Evolutionary conservation across 2,329 filamentous ascomycete species (phyloP).

Genomic region (Stromatinia cepivora): DNA sequence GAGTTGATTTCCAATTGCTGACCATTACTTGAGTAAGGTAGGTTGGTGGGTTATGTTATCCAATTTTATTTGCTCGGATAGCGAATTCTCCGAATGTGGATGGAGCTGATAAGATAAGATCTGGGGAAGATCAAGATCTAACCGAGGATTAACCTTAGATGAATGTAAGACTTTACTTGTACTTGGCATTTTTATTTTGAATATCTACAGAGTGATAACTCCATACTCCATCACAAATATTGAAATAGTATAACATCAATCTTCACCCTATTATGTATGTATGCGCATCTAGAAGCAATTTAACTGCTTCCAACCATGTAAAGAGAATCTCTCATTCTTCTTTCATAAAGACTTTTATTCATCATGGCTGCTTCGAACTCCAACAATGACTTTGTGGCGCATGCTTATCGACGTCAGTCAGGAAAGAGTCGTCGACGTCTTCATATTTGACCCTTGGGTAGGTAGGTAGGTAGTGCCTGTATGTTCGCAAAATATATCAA

Average conservation of each 20-base stretch:
- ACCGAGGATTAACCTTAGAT: not conserved
- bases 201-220: no score
- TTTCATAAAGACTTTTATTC: not conserved
- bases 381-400: not conserved
- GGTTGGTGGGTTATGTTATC: not conserved
- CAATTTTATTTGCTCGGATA: not conserved
- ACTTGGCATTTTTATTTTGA: no score
- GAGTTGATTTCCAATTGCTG: constrained; percentile 18
- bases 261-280: no score
- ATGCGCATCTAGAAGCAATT: no score
- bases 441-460: not conserved
- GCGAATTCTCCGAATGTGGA: not conserved
- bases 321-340: no score
- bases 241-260: no score
- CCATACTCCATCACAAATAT: no score
- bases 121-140: not conserved
- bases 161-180: no score
- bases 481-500: not conserved
- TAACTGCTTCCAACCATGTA: no score
- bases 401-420: not conserved
- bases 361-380: not conserved
- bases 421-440: not conserved
- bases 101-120: constrained; percentile 11
- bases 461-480: not conserved
- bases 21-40: not conserved